Conservation (phyloP, 73 alveolate genomes). For the Paramecium tetraurelia region DNA sequence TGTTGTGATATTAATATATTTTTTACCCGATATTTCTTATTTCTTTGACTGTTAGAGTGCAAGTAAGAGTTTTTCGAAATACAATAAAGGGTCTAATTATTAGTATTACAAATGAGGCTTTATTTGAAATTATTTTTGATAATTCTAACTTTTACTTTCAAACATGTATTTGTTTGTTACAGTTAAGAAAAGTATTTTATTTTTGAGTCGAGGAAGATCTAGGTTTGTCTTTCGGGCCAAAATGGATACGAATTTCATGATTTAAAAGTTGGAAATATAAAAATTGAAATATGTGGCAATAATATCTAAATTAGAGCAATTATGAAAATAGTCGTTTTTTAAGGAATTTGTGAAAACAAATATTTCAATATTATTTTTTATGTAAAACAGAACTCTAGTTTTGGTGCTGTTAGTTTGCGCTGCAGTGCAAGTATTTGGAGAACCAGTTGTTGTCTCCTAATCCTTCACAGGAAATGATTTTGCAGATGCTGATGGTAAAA, state of each 20-base stretch:
- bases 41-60: background rate
- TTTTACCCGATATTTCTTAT: no score
- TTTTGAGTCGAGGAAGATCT: background rate
- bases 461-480: slow-evolving; percentile 37
- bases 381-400: background rate
- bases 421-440: background rate
- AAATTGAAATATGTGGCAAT: background rate
- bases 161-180: background rate
- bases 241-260: background rate
- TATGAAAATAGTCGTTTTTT: background rate
- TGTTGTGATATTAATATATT: no score
- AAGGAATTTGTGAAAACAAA: background rate
- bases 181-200: background rate
- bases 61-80: background rate
- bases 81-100: background rate
- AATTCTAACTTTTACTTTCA: background rate
- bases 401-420: background rate
- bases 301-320: background rate
- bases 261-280: background rate
- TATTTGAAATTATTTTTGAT: background rate
- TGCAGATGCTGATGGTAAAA: slow-evolving; percentile 13
- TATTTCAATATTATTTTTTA: background rate
- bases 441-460: slow-evolving; percentile 23
- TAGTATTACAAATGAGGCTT: background rate
- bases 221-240: background rate